Evolutionary conservation across 352 stramenopile genomes (phyloP), one percentile per base, ranked within the genome.

Genomic region (Phytopythium montanum): DNA sequence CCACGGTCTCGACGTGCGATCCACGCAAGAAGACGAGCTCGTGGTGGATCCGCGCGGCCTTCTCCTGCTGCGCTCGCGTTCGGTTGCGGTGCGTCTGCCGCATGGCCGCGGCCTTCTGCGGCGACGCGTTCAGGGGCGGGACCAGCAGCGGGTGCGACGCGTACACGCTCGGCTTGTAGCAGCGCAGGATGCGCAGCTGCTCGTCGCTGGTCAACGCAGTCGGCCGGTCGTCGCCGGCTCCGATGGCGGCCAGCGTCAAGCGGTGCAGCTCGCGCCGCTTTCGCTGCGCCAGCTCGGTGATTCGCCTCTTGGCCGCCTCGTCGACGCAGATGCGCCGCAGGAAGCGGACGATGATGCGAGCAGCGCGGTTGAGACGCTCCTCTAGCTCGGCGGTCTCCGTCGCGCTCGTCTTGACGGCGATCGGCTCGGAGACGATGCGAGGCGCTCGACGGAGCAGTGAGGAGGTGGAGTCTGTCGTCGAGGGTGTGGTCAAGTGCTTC

Each of bases 161-260:
- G 46, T 78, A 88, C 1, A 88, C 55, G 18, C 72, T 60, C n/a
- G 80, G 80, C 34, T 90, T 90, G 54, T 85, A 87, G 50, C 78
- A 79, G 54, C 85, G 77, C 49, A 90, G 61, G 2, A 90, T 62
- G 1, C 64, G 72, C 10, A 85, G 64, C 44, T 88, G 80, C 49
- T 90, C 54, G 25, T 57, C 61, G 12, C 62, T 70, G 16, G 64
- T 85, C 54, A 87, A 48, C 21, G 69, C 54, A 9, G 57, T 56
- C n/a, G 68, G 38, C 7, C 65, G 60, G 34, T 56, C 62, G 23
- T 59, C 61, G 38, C 62, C 10, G 28, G 31, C n/a, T 18, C 26
- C 50, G 23, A 45, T 41, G 4, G 31, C 19, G 23, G n/a, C 18
- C 2, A 56, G 65, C 39, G 55, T 69, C 23, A 72, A 28, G 1